Conservation (phyloP, 2,329 filamentous ascomycete species). For the Cladosporium sp. region DNA sequence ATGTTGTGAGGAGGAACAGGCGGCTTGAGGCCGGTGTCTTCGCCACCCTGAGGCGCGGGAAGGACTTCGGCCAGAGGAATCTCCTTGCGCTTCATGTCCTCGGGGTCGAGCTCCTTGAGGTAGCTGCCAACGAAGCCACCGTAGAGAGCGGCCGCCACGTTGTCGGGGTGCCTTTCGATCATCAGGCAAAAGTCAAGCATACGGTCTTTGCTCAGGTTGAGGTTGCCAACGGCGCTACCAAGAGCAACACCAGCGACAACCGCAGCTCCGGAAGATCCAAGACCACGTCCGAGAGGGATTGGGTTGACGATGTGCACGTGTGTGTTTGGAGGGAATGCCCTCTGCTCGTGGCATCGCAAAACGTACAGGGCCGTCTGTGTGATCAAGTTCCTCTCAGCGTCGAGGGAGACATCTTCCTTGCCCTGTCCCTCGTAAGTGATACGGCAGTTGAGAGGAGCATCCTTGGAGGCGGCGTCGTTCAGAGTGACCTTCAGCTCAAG, state of each 20-base stretch:
- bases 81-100: constrained; percentile 84
- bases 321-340: constrained; percentile 77
- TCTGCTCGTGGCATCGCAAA: constrained; percentile 82
- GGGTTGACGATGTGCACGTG: constrained; percentile 94
- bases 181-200: constrained; percentile 96
- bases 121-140: constrained; percentile 97
- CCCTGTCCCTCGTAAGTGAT: constrained; percentile 87
- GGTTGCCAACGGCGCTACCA: constrained; percentile 78
- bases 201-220: constrained; percentile 71
- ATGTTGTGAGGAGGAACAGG: constrained; percentile 88
- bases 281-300: constrained; percentile 83
- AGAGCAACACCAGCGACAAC: constrained; percentile 94
- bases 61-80: constrained; percentile 93
- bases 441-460: constrained; percentile 71
- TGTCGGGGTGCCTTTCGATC: constrained; percentile 91
- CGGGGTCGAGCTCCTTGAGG: constrained; percentile 82
- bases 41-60: constrained; percentile 80
- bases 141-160: constrained; percentile 90
- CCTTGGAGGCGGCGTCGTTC: constrained; percentile 52
- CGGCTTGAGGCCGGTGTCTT: constrained; percentile 81
- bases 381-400: constrained; percentile 84
- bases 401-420: constrained; percentile 71
- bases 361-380: constrained; percentile 93
- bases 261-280: constrained; percentile 93
- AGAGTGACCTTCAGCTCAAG: constrained; percentile 83